phyloP scores from a whole-genome alignment of 1,284 basidiomycete genomes.

The Malassezia japonica region DNA sequence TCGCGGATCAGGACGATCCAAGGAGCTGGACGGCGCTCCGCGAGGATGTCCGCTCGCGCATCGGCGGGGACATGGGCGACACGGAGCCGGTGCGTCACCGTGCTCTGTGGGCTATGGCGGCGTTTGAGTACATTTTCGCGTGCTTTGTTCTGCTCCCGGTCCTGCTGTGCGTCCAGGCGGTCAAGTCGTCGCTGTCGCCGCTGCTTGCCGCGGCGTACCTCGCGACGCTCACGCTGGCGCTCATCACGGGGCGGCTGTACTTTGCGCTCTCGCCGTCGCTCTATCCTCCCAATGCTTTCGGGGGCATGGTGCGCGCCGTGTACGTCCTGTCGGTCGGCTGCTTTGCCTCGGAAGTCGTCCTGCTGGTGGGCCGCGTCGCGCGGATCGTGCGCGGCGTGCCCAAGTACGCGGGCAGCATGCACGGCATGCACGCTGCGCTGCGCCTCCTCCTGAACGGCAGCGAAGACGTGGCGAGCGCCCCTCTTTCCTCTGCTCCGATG shows the following conservation, averaged over 20 bases:
- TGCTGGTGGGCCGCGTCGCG: conserved; percentile 10
- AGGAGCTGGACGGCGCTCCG: conserved; percentile 19
- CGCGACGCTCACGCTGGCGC: conserved; percentile 19
- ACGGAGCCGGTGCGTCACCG: conserved; percentile 22
- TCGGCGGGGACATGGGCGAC: conserved; percentile 7
- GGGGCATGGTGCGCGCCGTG: conserved; percentile 28
- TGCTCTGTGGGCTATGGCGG: conserved; percentile 21
- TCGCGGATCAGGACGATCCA: conserved; percentile 26
- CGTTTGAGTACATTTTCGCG: conserved; percentile 25
- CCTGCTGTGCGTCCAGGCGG: conserved; percentile 32
- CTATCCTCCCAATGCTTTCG: conserved; percentile 35
- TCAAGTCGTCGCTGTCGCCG: conserved; percentile 29
- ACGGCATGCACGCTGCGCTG: background rate
- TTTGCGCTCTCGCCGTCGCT: conserved; percentile 34
- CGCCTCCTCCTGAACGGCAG: background rate
- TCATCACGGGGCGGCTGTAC: conserved; percentile 34
- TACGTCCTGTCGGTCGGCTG: conserved; percentile 29
- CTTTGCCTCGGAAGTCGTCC: conserved; percentile 27
- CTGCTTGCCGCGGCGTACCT: conserved; percentile 30
- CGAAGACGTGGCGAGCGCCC: background rate
- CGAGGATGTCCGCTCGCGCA: conserved; percentile 21
- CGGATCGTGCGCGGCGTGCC: conserved; percentile 7
- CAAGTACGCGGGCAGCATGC: background rate
- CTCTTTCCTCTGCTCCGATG: background rate
- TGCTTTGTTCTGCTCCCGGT: conserved; percentile 39